These are phyloP conservation scores for Psilocybe subaeruginosa DNA, from an alignment of 768 basidiomycete species.

Conservation along the genomic window DNA sequence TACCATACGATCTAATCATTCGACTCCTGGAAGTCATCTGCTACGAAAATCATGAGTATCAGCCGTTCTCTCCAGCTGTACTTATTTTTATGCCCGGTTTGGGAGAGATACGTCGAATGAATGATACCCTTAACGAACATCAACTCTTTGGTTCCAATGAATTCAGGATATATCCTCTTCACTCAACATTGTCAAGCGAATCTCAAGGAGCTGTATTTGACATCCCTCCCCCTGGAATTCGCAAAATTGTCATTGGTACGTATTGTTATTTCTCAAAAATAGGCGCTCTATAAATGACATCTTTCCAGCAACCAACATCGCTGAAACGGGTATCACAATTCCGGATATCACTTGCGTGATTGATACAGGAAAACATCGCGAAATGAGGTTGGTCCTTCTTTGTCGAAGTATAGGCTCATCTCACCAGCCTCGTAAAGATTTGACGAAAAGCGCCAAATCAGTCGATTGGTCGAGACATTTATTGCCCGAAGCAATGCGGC, in stretches of 20 bases:
- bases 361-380: conserved; percentile 90
- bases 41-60: conserved; percentile 58
- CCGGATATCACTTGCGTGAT: conserved; percentile 98
- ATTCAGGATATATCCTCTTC: conserved; percentile 84
- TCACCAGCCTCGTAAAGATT: conserved; percentile 52
- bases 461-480: conserved; percentile 88
- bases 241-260: conserved; percentile 94
- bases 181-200: conserved; percentile 92
- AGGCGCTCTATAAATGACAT: conserved; percentile 8
- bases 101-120: conserved; percentile 88
- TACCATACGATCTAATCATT: conserved; percentile 91
- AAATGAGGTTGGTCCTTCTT: conserved; percentile 70
- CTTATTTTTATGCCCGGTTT: conserved; percentile 95
- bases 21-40: conserved; percentile 83
- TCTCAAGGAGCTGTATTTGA: conserved; percentile 92
- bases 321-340: conserved; percentile 98
- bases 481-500: conserved; percentile 91
- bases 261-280: conserved; percentile 6
- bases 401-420: neutral
- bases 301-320: conserved; percentile 80
- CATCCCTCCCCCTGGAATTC: conserved; percentile 72
- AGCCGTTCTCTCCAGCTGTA: conserved; percentile 73
- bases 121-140: conserved; percentile 82
- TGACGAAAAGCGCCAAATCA: conserved; percentile 96
- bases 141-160: conserved; percentile 62